Base-by-base conservation (phyloP, 2,329 filamentous ascomycete species). In the Neonectria neomacrospora region DNA sequence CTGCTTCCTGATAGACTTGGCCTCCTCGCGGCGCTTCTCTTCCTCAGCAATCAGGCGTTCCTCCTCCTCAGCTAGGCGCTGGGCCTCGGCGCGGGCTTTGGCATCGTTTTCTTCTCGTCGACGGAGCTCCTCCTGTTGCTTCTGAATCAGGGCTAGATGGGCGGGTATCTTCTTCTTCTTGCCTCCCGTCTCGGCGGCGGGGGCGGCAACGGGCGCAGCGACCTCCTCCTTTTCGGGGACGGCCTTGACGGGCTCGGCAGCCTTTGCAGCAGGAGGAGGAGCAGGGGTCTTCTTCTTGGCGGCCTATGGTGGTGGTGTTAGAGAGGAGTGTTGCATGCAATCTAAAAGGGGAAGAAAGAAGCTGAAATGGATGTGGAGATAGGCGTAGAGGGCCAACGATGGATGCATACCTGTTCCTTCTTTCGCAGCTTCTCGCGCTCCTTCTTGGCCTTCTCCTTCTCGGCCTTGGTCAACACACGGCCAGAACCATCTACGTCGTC, bases 371-470 rank as follows among this genome's bases (percentile, higher is more conserved):
- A 14, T 16, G 12, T 16, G 32, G 32, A 16, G 39, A 48, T 42
- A n/a, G 23, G 11, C 23, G 6, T 2, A n/a, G 10, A 20, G 5
- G 11, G n/a, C 16, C 14, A 6, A 22, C 28, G 16, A 18, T 22
- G 22, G 22, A 26, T 22, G 58, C 73, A 48, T 71, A 96, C 93
- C 88, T 98, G 91, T 80, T 99, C 96, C 88, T 94, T 99, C 84
- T 99, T 99, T 71, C 94, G 87, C 82, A 96, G 92, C 88, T 99
- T 99, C 84, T 99, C 96, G 65, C 93, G 90, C 83, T 99, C 96
- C 83, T 97, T 99, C 86, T 95, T 98, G 75, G 95, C 86, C 81
- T 93, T 97, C 79, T 99, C 96, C 83, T 99, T 99, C 83, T 99
- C 94, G 62, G 96, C 96, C 87, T 98, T 99, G 41, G 93, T 97